Conservation (phyloP, 768 basidiomycete species). For the Termitomyces sp. region DNA sequence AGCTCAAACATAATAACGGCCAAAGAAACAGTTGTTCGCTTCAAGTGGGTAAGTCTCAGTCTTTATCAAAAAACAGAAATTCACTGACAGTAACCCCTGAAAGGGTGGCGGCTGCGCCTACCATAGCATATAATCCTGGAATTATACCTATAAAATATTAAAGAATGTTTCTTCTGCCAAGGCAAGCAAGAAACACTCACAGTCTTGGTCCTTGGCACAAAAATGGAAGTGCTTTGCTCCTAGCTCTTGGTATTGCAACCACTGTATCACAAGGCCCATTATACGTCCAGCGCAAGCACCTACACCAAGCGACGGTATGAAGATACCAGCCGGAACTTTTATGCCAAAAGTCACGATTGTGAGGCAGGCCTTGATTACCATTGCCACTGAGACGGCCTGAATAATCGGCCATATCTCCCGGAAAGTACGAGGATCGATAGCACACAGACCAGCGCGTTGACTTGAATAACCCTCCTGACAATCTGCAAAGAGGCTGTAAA, state of each 20-base stretch:
- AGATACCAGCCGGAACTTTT: conserved; percentile 89
- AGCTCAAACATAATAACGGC: conserved; percentile 97
- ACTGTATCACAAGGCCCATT: conserved; percentile 76
- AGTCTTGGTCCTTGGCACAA: conserved; percentile 62
- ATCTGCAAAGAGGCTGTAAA: conserved; percentile 88
- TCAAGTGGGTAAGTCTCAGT: conserved; percentile 1
- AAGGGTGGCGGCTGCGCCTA: conserved; percentile 89
- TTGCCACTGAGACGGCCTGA: conserved; percentile 61
- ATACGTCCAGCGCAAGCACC: conserved; percentile 92
- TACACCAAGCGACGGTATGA: conserved; percentile 92
- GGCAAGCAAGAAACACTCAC: conserved; percentile 29
- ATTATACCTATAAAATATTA: conserved; percentile 42
- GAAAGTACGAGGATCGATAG: conserved; percentile 51
- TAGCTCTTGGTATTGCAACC: conserved; percentile 61
- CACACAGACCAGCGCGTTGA: conserved; percentile 64
- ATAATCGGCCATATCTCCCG: conserved; percentile 57
- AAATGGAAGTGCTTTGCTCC: conserved; percentile 51
- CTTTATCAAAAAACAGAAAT: neutral
- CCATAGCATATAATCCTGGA: conserved; percentile 93
- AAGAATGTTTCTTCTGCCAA: neutral
- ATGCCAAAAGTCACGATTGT: conserved; percentile 93
- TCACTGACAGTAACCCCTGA: conserved; percentile 89
- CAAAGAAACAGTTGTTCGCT: conserved; percentile 88
- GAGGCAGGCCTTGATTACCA: conserved; percentile 74
- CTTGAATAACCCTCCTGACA: conserved; percentile 56